Conservation (phyloP, 805 yeast genomes). For the Lipomyces spencermartinsiae region DNA sequence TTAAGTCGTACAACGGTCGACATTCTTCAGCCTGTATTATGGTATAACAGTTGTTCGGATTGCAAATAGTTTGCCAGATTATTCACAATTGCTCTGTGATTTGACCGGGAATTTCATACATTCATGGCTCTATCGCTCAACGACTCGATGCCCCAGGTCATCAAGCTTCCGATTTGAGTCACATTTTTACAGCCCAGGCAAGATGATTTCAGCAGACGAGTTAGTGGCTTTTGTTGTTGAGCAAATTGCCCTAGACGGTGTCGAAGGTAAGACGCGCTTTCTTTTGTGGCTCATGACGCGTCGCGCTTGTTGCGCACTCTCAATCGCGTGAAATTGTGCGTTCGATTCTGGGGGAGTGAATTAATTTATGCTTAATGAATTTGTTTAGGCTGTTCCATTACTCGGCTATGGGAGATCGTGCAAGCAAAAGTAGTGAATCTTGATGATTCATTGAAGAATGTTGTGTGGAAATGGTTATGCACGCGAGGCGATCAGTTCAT, state of each 20-base stretch:
- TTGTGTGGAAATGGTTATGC: conserved; percentile 44
- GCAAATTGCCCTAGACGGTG: conserved; percentile 44
- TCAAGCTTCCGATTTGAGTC: not conserved
- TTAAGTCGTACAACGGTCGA: not conserved
- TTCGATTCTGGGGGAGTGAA: conserved; percentile 5
- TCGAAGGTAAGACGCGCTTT: conserved; percentile 39
- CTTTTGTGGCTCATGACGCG: not conserved
- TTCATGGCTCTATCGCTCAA: not conserved
- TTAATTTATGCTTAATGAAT: not conserved
- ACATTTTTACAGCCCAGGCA: not conserved
- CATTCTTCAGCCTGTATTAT: not conserved
- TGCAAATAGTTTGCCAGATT: not conserved
- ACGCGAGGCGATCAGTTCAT: conserved; percentile 34
- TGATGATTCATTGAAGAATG: conserved; percentile 38
- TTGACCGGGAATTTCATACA: not conserved
- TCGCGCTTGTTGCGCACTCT: not conserved
- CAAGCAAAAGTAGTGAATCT: conserved; percentile 31
- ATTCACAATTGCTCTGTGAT: not conserved
- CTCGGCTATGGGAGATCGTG: conserved; percentile 42
- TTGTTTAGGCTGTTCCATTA: conserved; percentile 40
- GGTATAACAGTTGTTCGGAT: not conserved
- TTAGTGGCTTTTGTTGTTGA: conserved; percentile 43
- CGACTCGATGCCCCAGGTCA: not conserved
- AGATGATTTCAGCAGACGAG: conserved; percentile 41
- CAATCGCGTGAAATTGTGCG: no score